Conservation (phyloP, 2,329 filamentous ascomycete genomes). For the Rachicladosporium sp. region DNA sequence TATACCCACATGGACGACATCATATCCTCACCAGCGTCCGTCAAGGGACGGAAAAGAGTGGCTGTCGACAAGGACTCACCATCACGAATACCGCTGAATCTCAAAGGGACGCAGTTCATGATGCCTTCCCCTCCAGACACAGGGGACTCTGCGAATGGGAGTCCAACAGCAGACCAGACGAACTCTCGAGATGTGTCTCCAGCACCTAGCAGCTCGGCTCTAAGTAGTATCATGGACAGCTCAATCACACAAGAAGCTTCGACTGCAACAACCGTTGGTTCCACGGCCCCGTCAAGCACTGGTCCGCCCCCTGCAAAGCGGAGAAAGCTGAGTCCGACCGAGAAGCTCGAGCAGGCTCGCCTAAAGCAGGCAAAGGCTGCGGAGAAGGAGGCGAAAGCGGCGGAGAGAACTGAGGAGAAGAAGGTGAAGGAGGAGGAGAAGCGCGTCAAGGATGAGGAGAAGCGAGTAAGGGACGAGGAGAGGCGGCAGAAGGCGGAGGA, state of each 20-base stretch:
- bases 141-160: conserved; percentile 20
- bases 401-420: conserved; percentile 29
- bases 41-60: conserved; percentile 16
- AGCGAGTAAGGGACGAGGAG: conserved; percentile 1
- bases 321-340: conserved; percentile 24
- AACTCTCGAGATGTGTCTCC: conserved; percentile 17
- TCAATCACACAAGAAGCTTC: conserved; percentile 7
- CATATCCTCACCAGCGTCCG: conserved; percentile 14
- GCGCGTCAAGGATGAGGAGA: conserved; percentile 21
- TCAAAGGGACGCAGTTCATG: conserved; percentile 22
- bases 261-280: conserved; percentile 4
- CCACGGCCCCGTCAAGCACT: conserved; percentile 1
- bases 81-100: conserved; percentile 18
- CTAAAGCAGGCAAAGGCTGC: conserved; percentile 29
- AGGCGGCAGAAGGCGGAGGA: conserved; percentile 26
- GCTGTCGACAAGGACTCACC: conserved; percentile 14
- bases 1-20: conserved; percentile 18
- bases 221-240: conserved; percentile 20
- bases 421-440: conserved; percentile 26
- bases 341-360: conserved; percentile 29
- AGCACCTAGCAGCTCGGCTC: conserved; percentile 20
- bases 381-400: conserved; percentile 29
- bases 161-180: conserved; percentile 9
- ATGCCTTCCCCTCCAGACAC: conserved; percentile 24
- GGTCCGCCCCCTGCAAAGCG: conserved; percentile 27